Evolutionary conservation across 441 rosid species (phyloP).

Genomic region (Populus hybrid): DNA sequence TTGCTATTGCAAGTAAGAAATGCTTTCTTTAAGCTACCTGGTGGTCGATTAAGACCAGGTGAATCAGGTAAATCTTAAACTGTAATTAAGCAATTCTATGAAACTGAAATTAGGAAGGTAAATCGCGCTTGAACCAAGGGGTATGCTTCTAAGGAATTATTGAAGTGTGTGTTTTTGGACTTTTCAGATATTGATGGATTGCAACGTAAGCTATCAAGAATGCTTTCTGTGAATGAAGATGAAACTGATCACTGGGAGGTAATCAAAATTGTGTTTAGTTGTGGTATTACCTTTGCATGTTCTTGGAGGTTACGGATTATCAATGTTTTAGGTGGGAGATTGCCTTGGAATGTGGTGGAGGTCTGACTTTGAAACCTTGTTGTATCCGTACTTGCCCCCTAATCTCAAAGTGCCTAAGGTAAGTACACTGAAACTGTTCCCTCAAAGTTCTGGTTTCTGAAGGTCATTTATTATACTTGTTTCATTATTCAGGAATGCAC

Average conservation of each 20-base stretch:
- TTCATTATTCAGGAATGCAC: slow-evolving; percentile 52
- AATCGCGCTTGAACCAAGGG: background rate
- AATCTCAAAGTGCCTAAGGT: slow-evolving; percentile 68
- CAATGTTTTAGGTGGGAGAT: slow-evolving; percentile 51
- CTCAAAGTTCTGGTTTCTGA: background rate
- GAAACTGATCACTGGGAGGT: slow-evolving; percentile 50
- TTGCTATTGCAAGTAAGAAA: slow-evolving; percentile 66
- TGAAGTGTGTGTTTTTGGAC: slow-evolving; percentile 9
- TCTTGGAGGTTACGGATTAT: slow-evolving; percentile 3
- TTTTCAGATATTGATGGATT: slow-evolving; percentile 64
- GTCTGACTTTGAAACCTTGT: slow-evolving; percentile 62
- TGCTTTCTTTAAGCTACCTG: slow-evolving; percentile 72
- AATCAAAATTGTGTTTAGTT: background rate
- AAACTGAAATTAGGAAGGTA: background rate
- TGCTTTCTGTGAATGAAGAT: slow-evolving; percentile 48
- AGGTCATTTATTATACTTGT: slow-evolving; percentile 1
- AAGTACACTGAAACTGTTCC: slow-evolving; percentile 10
- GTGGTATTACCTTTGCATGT: background rate
- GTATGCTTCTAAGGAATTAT: slow-evolving; percentile 1
- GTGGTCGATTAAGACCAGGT: slow-evolving; percentile 75
- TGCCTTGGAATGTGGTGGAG: slow-evolving; percentile 94
- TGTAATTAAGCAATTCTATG: background rate
- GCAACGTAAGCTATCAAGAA: slow-evolving; percentile 62
- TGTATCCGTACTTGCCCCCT: slow-evolving; percentile 63
- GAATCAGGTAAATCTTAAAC: slow-evolving; percentile 62